Conservation (phyloP, 2,329 filamentous ascomycete genomes). For the Diaporthe capsici region DNA sequence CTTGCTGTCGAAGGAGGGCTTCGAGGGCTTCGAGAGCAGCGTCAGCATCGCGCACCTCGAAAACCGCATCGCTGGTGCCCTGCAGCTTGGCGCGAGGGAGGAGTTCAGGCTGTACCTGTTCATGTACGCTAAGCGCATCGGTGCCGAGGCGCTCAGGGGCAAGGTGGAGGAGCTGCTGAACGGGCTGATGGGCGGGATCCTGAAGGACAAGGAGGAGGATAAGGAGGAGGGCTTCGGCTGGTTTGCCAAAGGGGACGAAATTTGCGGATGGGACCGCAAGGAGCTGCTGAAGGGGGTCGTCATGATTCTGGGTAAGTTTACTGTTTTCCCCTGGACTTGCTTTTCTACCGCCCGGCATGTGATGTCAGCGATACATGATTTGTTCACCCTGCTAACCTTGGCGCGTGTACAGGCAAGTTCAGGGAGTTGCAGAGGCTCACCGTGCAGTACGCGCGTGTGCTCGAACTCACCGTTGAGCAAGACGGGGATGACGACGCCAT, state of each 20-base stretch:
- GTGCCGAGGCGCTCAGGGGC: constrained; percentile 85
- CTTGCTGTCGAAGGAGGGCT: constrained; percentile 88
- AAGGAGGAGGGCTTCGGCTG: constrained; percentile 68
- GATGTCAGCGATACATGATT: neutral
- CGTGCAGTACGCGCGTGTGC: constrained; percentile 92
- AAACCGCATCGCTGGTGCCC: constrained; percentile 90
- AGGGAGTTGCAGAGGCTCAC: constrained; percentile 93
- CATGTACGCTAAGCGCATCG: constrained; percentile 97
- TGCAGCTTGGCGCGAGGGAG: constrained; percentile 87
- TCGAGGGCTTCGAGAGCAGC: constrained; percentile 90
- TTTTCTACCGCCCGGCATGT: neutral
- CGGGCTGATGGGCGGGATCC: constrained; percentile 81
- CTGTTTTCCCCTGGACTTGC: neutral
- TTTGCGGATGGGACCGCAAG: constrained; percentile 92
- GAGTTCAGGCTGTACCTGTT: constrained; percentile 96
- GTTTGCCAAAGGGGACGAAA: constrained; percentile 76
- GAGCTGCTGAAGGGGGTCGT: constrained; percentile 93
- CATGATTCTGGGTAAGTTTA: constrained; percentile 85
- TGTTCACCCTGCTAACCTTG: constrained; percentile 50
- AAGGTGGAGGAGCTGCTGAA: constrained; percentile 96
- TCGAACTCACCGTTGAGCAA: constrained; percentile 72
- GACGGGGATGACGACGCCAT: constrained; percentile 58
- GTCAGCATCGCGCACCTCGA: constrained; percentile 96
- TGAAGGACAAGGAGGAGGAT: constrained; percentile 65
- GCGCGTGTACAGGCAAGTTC: constrained; percentile 80